Base-by-base conservation (phyloP, 441 rosid genomes). In the Gossypium laxum region DNA sequence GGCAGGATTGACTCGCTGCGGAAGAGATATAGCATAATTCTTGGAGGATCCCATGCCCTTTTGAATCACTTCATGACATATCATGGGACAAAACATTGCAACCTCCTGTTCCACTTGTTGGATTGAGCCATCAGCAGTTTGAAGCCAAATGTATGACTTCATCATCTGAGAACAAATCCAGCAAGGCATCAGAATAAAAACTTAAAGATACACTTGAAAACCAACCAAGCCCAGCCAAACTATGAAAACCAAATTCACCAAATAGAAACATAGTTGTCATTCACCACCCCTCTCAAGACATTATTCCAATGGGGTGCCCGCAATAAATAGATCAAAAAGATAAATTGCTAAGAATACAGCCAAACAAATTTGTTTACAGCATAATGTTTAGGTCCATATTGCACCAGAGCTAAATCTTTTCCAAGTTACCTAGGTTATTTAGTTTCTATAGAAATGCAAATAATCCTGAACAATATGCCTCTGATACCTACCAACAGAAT, bases 61-160 rank as follows among this genome's bases (percentile, higher is more conserved):
- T 45, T 82, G 86, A 68, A 88, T 38, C 65, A 86, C 88, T 82
- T 88, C 89, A 67, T 80, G 90, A 72, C 88, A 88, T 78, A 88
- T 88, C 83, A 86, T 70, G 34, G 92, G 92, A 75, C 90, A 86
- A 76, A 80, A 88, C 90, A 86, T 85, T 74, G 92, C 90, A 81
- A 86, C 88, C 83, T 86, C 90, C 80, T 85, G 89, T 78, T 88
- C 92, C 59, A 86, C 90, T 86, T 85, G 90, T 63, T 86, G 92
- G 74, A 86, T 81, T 64, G 88, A 84, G 19, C 89, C 92, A 81
- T 88, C 92, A 72, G 82, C 82, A 47, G 88, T 85, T 72, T 85
- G 89, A 68, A 88, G 85, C 92, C 92, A 88, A 74, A 88, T 84
- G 79, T 85, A 88, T 0, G 92, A 82, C 83, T 85, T 88, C 90